These are phyloP conservation scores for Candida gigantensis DNA, from an alignment of 1,139 yeast species.

Conservation along the genomic window DNA sequence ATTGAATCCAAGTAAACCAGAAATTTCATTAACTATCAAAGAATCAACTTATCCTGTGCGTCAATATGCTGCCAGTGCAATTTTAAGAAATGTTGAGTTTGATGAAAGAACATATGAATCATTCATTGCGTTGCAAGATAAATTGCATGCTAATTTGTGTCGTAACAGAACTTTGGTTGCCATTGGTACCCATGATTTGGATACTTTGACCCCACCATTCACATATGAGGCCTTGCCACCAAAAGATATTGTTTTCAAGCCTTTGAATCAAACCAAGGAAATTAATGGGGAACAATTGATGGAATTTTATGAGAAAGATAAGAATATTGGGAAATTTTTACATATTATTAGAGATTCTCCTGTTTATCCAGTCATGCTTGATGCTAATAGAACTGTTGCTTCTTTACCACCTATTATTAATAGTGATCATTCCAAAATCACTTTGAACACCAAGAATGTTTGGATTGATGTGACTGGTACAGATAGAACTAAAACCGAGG, in stretches of 20 bases:
- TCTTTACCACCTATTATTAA: conserved; percentile 98
- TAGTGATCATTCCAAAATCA: conserved; percentile 86
- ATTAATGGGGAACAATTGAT: conserved; percentile 79
- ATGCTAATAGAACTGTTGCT: conserved; percentile 74
- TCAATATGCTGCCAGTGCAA: conserved; percentile 94
- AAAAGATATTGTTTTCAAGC: conserved; percentile 72
- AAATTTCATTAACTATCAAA: conserved; percentile 68
- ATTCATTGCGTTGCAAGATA: conserved; percentile 94
- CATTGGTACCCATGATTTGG: conserved; percentile 96
- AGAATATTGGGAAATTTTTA: conserved; percentile 83
- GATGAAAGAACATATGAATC: conserved; percentile 87
- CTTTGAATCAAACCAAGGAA: conserved; percentile 79
- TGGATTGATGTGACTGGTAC: conserved; percentile 95
- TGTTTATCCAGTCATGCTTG: conserved; percentile 87
- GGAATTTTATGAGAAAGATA: conserved; percentile 90
- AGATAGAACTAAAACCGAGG: conserved; percentile 88
- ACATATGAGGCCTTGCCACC: conserved; percentile 87
- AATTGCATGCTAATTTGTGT: conserved; percentile 91
- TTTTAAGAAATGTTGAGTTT: conserved; percentile 79
- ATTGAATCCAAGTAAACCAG: conserved; percentile 61
- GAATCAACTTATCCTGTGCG: conserved; percentile 72
- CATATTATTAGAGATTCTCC: conserved; percentile 88
- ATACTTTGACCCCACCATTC: conserved; percentile 79
- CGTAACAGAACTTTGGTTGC: conserved; percentile 97
- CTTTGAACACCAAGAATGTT: conserved; percentile 80